Percentiles rank a stretch among this genome's conserved stretches.
These are phyloP conservation scores for Pestalotiopsis sp. DNA, from an alignment of 2,329 filamentous ascomycete genomes.

Conservation along the genomic window DNA sequence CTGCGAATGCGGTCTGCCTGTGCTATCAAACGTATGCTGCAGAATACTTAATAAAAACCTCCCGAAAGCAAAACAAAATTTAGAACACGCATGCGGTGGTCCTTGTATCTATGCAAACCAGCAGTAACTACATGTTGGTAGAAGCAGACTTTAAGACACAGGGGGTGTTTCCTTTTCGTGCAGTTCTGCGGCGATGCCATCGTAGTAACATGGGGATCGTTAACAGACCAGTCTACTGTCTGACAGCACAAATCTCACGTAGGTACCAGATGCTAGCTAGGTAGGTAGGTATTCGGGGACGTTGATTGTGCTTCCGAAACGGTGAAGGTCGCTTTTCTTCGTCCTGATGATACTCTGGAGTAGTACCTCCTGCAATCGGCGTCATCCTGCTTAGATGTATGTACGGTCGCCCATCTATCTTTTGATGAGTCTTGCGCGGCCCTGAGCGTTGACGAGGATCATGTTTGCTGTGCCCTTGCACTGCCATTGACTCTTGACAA, in stretches of 20 bases:
- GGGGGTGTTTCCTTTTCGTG: background rate
- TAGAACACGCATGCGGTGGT: background rate
- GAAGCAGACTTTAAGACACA: background rate
- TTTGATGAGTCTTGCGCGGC: background rate
- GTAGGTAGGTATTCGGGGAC: background rate
- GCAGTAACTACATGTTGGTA: background rate
- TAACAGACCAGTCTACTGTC: background rate
- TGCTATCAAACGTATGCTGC: background rate
- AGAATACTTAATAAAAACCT: background rate
- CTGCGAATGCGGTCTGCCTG: background rate
- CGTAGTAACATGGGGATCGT: background rate
- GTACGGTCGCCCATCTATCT: background rate
- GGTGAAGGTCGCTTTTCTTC: background rate
- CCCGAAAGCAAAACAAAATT: background rate
- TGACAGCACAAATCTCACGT: background rate
- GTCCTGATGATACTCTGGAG: background rate
- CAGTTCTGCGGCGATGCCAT: background rate
- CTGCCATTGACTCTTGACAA: background rate
- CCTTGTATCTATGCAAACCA: background rate
- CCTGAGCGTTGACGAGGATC: too few relatives aligned
- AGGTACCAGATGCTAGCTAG: background rate
- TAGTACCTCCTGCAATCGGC: background rate
- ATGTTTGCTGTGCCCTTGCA: background rate
- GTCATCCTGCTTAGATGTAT: background rate
- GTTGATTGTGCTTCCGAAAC: background rate